These are phyloP conservation scores for Phytopythium aichiense DNA, from an alignment of 352 stramenopile species.

Conservation along the genomic window DNA sequence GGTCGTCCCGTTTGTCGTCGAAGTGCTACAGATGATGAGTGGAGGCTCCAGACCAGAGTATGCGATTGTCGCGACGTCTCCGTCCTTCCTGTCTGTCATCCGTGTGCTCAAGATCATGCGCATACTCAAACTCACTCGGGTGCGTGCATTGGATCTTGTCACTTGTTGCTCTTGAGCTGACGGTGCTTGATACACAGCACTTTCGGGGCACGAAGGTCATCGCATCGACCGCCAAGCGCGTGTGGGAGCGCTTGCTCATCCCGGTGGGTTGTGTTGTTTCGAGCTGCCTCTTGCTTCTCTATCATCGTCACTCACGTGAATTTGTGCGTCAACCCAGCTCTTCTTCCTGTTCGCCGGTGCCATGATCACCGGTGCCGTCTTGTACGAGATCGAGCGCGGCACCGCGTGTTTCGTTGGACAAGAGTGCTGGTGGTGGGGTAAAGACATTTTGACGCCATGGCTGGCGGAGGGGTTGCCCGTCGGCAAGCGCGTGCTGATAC, in stretches of 20 bases:
- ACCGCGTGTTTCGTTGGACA: conserved; percentile 58
- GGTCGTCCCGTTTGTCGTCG: conserved; percentile 57
- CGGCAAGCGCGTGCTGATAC: conserved; percentile 64
- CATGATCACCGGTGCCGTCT: conserved; percentile 53
- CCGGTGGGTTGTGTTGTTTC: conserved; percentile 22
- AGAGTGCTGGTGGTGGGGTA: conserved; percentile 52
- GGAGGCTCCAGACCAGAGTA: conserved; percentile 38
- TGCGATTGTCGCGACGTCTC: conserved; percentile 52
- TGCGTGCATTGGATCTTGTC: conserved; percentile 8
- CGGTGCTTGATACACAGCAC: conserved; percentile 23
- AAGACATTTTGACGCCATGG: conserved; percentile 46
- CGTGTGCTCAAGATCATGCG: conserved; percentile 70
- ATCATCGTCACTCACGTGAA: not conserved
- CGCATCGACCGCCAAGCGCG: conserved; percentile 43
- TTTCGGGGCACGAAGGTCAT: conserved; percentile 66
- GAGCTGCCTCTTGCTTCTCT: not conserved
- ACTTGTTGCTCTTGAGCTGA: not conserved
- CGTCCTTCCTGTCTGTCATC: conserved; percentile 63
- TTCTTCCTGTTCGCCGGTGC: conserved; percentile 74
- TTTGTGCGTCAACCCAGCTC: conserved; percentile 25
- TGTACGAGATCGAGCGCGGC: conserved; percentile 75
- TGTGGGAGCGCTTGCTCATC: conserved; percentile 58
- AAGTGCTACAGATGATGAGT: conserved; percentile 32
- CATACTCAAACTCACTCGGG: conserved; percentile 66
- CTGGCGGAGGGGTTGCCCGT: conserved; percentile 29